Base-by-base conservation (phyloP, 805 yeast species). In the Brettanomyces nanus region DNA sequence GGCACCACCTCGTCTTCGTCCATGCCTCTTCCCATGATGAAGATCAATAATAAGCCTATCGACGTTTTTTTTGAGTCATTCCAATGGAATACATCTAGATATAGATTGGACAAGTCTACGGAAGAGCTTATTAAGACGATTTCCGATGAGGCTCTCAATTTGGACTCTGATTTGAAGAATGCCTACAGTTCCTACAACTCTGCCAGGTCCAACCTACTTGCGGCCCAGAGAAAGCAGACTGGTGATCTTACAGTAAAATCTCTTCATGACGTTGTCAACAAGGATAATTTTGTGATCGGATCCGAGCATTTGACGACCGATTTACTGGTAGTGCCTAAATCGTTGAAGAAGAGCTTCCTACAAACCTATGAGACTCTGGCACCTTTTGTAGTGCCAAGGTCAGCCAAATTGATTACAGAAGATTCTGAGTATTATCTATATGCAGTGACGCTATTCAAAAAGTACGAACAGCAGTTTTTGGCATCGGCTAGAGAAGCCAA, bases 191-290 rank as follows among this genome's bases (percentile, higher is more conserved):
- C 67, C 48, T 92, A 86, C 63, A 83, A 77, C 51, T 73, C 77
- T 34, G 95, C 97, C 35, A 85, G 80, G 62, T 76, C 94, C 31
- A 84, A 80, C 55, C 69, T 87, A 43, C 71, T 79, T 35, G 87
- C 95, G 10, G 90, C 95, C 7, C 95, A 90, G 61, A 77, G 97
- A 54, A 89, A 89, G 63, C 83, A 82, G 59, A 81, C 85, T 28
- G 99, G 99, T 41, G 96, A 92, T 58, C 70, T 92, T 47, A 80
- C 95, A 3, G 89, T 90, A 39, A 80, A 85, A 58, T 84, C 96
- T 3, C 68, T 92, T 44, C 97, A 90, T 56, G 92, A 85, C 53
- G 73, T 90, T 39, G 96, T 92, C 36, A 73, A 74, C 37, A 81
- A 86, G 9, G 77, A 77, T 37, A 86, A 92, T 53, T 85, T 92